Percentiles rank a stretch among this genome's conserved stretches.
phyloP scores from a whole-genome alignment of 78 protist genomes.

The Protostelium mycophagum region DNA sequence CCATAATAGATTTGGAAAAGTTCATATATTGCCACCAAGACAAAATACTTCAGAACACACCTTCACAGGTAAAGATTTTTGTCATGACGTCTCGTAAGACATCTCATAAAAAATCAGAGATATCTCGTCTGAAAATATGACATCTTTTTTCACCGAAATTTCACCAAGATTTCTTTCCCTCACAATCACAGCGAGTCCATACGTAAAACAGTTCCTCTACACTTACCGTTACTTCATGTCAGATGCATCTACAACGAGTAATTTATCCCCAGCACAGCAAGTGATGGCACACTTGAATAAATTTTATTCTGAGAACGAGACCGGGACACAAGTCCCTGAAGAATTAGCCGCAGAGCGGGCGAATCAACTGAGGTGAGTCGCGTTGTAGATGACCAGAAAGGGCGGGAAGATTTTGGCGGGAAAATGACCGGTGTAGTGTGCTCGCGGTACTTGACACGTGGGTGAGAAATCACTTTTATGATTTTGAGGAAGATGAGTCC shows the following conservation, averaged over 20 bases:
- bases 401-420: neutral
- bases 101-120: neutral
- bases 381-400: no score
- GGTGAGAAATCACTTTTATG: neutral
- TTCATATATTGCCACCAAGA: neutral
- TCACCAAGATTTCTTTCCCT: no score
- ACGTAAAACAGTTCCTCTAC: neutral
- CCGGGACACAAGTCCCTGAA: neutral
- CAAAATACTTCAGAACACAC: neutral
- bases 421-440: neutral
- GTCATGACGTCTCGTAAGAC: neutral
- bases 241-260: no score
- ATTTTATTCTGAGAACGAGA: neutral
- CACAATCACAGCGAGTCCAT: constrained; percentile 2
- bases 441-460: neutral
- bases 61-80: neutral
- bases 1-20: neutral
- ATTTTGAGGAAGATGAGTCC: neutral
- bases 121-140: no score
- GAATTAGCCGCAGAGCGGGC: neutral
- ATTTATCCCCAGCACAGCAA: neutral
- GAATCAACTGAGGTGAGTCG: neutral
- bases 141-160: no score
- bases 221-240: neutral
- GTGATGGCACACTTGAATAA: neutral